Evolutionary conservation across 1,139 yeast species (phyloP).

Genomic region (Kurtzmaniella quercitrusa): DNA sequence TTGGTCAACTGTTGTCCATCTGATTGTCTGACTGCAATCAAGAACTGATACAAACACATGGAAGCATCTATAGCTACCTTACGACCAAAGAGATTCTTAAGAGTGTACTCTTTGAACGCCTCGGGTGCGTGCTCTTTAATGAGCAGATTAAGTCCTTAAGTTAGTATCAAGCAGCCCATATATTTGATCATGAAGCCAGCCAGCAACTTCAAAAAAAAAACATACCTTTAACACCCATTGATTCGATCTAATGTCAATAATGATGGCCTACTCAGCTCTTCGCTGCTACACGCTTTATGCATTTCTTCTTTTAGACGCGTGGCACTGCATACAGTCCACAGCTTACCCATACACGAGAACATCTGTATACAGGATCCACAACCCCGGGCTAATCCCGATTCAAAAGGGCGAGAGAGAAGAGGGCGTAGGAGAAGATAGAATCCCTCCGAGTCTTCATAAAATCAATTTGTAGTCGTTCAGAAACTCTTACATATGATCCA

Average conservation of each 20-base stretch:
- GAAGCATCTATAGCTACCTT: slow-evolving; percentile 91
- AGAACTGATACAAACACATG: slow-evolving; percentile 91
- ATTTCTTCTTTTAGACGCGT: slow-evolving; percentile 2
- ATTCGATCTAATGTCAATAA: not conserved
- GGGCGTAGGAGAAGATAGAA: too few relatives aligned
- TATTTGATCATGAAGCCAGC: too few relatives aligned
- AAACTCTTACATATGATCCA: slow-evolving; percentile 23
- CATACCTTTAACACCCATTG: slow-evolving; percentile 75
- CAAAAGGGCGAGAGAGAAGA: too few relatives aligned
- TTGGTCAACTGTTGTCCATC: slow-evolving; percentile 93
- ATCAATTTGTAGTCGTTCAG: too few relatives aligned
- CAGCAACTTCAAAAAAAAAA: too few relatives aligned
- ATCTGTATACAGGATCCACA: not conserved
- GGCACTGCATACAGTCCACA: not conserved
- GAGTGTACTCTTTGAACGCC: slow-evolving; percentile 73
- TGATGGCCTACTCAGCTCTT: not conserved
- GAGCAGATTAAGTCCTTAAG: slow-evolving; percentile 64
- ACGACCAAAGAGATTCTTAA: slow-evolving; percentile 84
- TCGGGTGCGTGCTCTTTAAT: slow-evolving; percentile 86
- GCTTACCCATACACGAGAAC: not conserved
- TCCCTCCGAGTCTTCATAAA: too few relatives aligned
- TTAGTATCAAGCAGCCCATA: slow-evolving; percentile 13
- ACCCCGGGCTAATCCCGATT: too few relatives aligned
- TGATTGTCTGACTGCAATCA: slow-evolving; percentile 92
- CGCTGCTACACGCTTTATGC: not conserved